Percentiles rank a stretch among this genome's conserved stretches.
Evolutionary conservation across 2,329 filamentous ascomycete species (phyloP).

Genomic region (Geosmithia morbida): DNA sequence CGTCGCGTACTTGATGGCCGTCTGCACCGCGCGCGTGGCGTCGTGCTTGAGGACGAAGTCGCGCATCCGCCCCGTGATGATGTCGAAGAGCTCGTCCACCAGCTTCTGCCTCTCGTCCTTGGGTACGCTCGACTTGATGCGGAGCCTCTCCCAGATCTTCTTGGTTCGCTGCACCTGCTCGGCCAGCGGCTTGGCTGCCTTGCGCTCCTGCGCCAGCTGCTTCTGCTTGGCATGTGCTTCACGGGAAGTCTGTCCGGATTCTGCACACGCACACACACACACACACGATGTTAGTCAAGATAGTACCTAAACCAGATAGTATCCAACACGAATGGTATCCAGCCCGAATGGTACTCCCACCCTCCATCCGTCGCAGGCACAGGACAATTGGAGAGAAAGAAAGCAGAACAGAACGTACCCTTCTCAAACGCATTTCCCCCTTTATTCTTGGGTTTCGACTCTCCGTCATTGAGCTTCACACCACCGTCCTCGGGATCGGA

Average conservation of each 20-base stretch:
- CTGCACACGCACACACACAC: not conserved
- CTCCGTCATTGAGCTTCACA: conserved; percentile 25
- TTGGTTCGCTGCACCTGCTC: conserved; percentile 81
- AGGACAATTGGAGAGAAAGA: not conserved
- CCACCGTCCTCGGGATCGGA: conserved; percentile 41
- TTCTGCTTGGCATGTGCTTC: conserved; percentile 93
- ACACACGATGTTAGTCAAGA: not conserved
- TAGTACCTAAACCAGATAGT: too few relatives aligned
- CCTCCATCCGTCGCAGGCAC: too few relatives aligned
- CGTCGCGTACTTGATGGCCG: conserved; percentile 89
- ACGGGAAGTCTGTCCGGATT: conserved; percentile 49
- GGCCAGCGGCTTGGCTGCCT: conserved; percentile 82
- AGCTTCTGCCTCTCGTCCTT: conserved; percentile 78
- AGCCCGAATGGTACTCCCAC: too few relatives aligned
- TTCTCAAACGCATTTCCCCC: conserved; percentile 24
- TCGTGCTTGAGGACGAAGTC: conserved; percentile 99
- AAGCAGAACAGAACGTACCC: conserved; percentile 15
- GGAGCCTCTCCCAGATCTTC: conserved; percentile 91
- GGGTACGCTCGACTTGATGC: conserved; percentile 85
- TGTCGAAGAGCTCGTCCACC: conserved; percentile 77
- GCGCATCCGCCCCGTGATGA: conserved; percentile 81
- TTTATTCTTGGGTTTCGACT: conserved; percentile 9
- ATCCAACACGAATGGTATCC: too few relatives aligned
- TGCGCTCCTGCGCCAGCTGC: conserved; percentile 73
- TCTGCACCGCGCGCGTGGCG: conserved; percentile 90